Conservation (phyloP, 2,329 filamentous ascomycete species). For the Paracoccidioides brasiliensis region DNA sequence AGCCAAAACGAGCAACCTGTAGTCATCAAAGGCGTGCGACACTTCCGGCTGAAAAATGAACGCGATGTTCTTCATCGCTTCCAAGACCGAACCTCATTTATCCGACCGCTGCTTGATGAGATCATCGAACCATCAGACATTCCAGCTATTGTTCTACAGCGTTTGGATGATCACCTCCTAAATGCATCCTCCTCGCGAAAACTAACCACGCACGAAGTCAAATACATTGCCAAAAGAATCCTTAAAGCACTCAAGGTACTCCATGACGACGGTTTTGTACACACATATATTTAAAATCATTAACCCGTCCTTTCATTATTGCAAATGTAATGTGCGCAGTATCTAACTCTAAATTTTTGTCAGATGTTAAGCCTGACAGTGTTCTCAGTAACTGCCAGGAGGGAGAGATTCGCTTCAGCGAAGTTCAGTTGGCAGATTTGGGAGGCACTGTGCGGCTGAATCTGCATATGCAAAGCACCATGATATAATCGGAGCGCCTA, state of each 20-base stretch:
- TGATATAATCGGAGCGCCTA: conserved; percentile 12
- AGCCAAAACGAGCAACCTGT: conserved; percentile 11
- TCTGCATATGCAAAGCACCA: conserved; percentile 11
- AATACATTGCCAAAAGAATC: conserved; percentile 10
- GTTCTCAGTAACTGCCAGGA: conserved; percentile 14
- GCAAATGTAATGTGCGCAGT: conserved; percentile 13
- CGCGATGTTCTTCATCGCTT: conserved; percentile 16
- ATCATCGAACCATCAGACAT: conserved; percentile 10
- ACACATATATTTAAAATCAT: conserved; percentile 11
- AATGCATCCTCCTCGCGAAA: conserved; percentile 10
- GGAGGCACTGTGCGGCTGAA: conserved; percentile 10
- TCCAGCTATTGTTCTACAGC: conserved; percentile 14
- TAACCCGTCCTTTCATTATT: background rate
- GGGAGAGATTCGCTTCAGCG: conserved; percentile 9
- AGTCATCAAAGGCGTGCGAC: conserved; percentile 13
- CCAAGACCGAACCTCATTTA: conserved; percentile 10
- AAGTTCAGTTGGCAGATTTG: conserved; percentile 16
- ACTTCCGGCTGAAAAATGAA: conserved; percentile 17
- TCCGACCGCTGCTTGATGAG: conserved; percentile 16
- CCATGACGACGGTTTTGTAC: conserved; percentile 12
- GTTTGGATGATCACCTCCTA: conserved; percentile 16
- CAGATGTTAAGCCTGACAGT: conserved; percentile 17
- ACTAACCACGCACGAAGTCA: conserved; percentile 13
- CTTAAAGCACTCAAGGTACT: conserved; percentile 10
- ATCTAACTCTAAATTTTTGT: background rate